Evolutionary conservation across 768 basidiomycete genomes (phyloP), one percentile per base, ranked within the genome.

Genomic region (Favolaschia claudopus): DNA sequence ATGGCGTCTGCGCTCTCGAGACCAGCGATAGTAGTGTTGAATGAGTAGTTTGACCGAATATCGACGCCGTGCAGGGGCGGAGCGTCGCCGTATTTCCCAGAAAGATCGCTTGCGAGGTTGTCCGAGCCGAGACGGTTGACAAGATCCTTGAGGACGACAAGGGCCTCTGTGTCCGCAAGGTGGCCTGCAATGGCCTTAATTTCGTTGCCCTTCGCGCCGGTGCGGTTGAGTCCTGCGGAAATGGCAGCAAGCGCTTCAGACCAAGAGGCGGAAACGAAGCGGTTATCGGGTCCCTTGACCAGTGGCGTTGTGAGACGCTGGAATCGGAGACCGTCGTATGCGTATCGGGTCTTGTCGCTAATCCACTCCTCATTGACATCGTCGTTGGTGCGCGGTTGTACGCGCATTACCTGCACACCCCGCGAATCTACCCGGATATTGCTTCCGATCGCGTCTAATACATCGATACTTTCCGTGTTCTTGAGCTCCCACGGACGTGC

Each of bases 311-410:
- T 98, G 67, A 99, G 79, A 20, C 96, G 91, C 74, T 99, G 97
- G 83, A 94, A 96, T 69, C 87, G 88, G 29, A 99, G 84, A 10
- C 97, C 97, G 68, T 99, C 97, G 74, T 95, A 92, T 1, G 96
- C 92, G 74, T 95, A 95, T 55, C 97, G 92, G 2, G 96, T 95
- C 84, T 99, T 99, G 83, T 99, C 97, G 74, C 85, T 95, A 73
- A 99, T 96, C 97, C 97, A 99, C 75, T 99, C 97, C 79, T 99
- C 97, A 74, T 99, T 99, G 63, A 99, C 89, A 65, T 97, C 93
- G 74, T 99, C 97, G 72, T 98, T 99, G 46, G 93, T 92, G 69
- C 92, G 86, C 1, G 97, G 97, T 70, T 97, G 95, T 66, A 99
- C 85, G 46, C 97, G 89, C 96, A 99, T 99, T 62, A 99, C 96